Evolutionary conservation across 169 alveolate species (phyloP).

Genomic region (Plasmodium falciparum): DNA sequence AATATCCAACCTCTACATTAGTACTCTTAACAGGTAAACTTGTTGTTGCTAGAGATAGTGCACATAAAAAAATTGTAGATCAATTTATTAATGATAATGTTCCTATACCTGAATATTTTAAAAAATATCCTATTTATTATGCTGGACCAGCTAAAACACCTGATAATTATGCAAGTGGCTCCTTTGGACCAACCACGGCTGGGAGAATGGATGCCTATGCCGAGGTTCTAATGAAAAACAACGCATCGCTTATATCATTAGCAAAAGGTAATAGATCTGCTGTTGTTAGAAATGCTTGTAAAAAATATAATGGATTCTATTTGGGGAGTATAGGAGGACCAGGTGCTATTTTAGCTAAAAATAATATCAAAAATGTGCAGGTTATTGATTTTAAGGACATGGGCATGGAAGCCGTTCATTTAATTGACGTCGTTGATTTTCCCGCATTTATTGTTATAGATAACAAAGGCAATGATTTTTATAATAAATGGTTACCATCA

Average conservation of each 20-base stretch:
- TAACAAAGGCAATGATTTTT: slow-evolving; percentile 91
- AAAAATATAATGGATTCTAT: slow-evolving; percentile 89
- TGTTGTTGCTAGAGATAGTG: slow-evolving; percentile 93
- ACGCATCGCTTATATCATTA: slow-evolving; percentile 87
- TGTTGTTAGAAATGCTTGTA: slow-evolving; percentile 88
- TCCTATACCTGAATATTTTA: slow-evolving; percentile 87
- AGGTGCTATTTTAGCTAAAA: slow-evolving; percentile 91
- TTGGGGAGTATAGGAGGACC: slow-evolving; percentile 92
- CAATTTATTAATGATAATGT: slow-evolving; percentile 81
- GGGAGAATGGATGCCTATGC: slow-evolving; percentile 93
- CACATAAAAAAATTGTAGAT: slow-evolving; percentile 90
- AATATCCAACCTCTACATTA: slow-evolving; percentile 87
- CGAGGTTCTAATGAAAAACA: slow-evolving; percentile 84
- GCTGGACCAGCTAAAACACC: slow-evolving; percentile 94
- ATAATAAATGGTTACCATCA: slow-evolving; percentile 79
- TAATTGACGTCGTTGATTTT: slow-evolving; percentile 89
- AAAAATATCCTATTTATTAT: slow-evolving; percentile 90
- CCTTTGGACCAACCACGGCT: slow-evolving; percentile 94
- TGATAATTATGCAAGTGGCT: slow-evolving; percentile 89
- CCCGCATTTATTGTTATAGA: slow-evolving; percentile 93
- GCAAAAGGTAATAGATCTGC: slow-evolving; percentile 91
- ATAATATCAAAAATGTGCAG: slow-evolving; percentile 87
- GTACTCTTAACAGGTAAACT: slow-evolving; percentile 85
- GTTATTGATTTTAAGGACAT: slow-evolving; percentile 87
- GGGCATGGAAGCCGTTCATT: slow-evolving; percentile 91